These are phyloP conservation scores for Suhomyces sp. DNA, from an alignment of 805 yeast genomes.

Conservation along the genomic window DNA sequence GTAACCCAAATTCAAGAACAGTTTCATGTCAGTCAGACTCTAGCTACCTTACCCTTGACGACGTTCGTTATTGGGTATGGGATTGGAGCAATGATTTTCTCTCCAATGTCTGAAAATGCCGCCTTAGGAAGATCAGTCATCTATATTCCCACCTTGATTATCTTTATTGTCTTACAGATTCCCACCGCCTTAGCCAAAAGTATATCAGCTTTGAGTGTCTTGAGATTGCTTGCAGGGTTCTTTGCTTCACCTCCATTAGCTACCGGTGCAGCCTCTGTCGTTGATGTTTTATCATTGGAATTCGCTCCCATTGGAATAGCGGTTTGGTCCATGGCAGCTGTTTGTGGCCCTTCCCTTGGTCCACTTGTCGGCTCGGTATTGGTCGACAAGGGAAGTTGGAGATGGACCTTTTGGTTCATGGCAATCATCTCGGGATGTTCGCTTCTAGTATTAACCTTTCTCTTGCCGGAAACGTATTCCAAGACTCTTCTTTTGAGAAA, in stretches of 20 bases:
- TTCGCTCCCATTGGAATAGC: slow-evolving; percentile 48
- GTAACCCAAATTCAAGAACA: slow-evolving; percentile 42
- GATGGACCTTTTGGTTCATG: slow-evolving; percentile 56
- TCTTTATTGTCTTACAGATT: slow-evolving; percentile 53
- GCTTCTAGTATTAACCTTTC: slow-evolving; percentile 31
- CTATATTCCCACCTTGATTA: slow-evolving; percentile 45
- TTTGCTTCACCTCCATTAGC: slow-evolving; percentile 57
- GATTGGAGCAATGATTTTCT: slow-evolving; percentile 56
- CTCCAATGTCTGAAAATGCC: slow-evolving; percentile 59
- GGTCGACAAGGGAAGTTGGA: slow-evolving; percentile 46
- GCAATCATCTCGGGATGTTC: slow-evolving; percentile 40
- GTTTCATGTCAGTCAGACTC: slow-evolving; percentile 43
- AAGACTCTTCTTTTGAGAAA: slow-evolving; percentile 47
- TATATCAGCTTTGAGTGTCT: slow-evolving; percentile 49
- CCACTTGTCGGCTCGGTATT: slow-evolving; percentile 58
- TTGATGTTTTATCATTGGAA: slow-evolving; percentile 47
- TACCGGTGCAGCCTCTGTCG: slow-evolving; percentile 58
- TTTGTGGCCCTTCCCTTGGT: slow-evolving; percentile 55
- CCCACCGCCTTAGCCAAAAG: slow-evolving; percentile 53
- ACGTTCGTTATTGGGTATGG: slow-evolving; percentile 62
- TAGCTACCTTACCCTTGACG: slow-evolving; percentile 52
- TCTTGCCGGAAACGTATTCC: slow-evolving; percentile 50
- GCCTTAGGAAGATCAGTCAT: slow-evolving; percentile 52
- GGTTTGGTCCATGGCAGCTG: slow-evolving; percentile 54
- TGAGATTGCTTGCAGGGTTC: slow-evolving; percentile 55